Base-by-base conservation (phyloP, 225 moss, liverwort and hornwort species). In the Physcomitrellopsis africana region DNA sequence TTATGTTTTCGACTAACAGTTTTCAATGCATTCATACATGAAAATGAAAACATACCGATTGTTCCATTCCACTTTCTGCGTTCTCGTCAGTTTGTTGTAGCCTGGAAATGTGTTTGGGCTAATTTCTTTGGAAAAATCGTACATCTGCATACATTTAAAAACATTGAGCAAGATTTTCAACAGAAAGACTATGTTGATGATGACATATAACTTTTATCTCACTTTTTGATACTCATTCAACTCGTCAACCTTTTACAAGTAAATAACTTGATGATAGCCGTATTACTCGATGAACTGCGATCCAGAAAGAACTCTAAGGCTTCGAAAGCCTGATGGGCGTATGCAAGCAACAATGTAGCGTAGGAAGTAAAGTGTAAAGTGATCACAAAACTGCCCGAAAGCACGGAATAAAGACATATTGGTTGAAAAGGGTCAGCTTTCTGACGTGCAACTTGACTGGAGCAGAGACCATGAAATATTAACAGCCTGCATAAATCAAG, bases 41-140 rank as follows among this genome's bases (percentile, higher is more conserved):
- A 0, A 11, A 60, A 3, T 26, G 11, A 65, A 24, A 44, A 9
- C 14, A 17, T 19, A 91, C 93, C 93, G 89, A 80, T 94, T 94
- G 75, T 91, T 82, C 93, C 93, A 94, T 69, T 94, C 93, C 61
- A 90, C 67, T 84, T 88, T 81, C 57, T 89, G 81, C 19, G n/a
- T 41, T 75, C 74, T 83, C 10, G 85, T 60, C 15, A 94, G 85
- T 51, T 81, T 83, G 19, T 62, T 73, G 67, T 91, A 91, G 41
- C 70, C 77, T 65, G 70, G 69, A 64, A 78, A 85, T 27, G 58
- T 72, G 17, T 74, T 43, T 10, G 91, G 86, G 73, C 89, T 89
- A 60, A 78, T 66, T 27, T 77, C 58, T 70, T 77, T 78, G 71
- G 85, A 85, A 19, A 81, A 46, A n/a, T 91, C 87, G 65, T 88